Conservation (phyloP, 2,329 filamentous ascomycete genomes). For the Amesomyces nigricolor region DNA sequence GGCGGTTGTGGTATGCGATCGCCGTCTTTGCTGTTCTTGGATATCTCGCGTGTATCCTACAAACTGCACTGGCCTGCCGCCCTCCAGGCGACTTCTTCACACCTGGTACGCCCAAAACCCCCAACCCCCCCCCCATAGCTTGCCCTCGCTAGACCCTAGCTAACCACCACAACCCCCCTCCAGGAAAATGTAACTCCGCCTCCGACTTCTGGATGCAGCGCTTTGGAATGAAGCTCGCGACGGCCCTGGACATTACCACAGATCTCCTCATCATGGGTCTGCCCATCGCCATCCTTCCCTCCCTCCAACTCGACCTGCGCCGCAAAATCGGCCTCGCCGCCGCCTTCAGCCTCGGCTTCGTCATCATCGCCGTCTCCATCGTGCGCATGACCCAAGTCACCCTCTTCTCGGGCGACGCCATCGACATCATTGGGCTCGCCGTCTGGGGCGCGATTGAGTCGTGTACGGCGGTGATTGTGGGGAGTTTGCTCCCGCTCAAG, state of each 20-base stretch:
- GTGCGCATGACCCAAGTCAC: conserved; percentile 14
- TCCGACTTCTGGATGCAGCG: conserved; percentile 5
- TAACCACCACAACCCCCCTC: too few species aligned
- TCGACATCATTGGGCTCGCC: conserved; percentile 11
- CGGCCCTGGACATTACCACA: conserved; percentile 4
- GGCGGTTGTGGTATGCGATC: conserved; percentile 1
- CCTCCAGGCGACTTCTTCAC: conserved; percentile 5
- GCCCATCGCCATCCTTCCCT: conserved; percentile 10
- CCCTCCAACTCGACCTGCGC: conserved; percentile 4
- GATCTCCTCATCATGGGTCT: conserved; percentile 13
- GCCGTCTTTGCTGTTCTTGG: conserved; percentile 3
- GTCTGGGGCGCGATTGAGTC: conserved; percentile 12
- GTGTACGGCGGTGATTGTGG: conserved; percentile 3
- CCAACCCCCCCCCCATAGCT: too few species aligned
- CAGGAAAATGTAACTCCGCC: conserved; percentile 2
- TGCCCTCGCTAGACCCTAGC: not conserved
- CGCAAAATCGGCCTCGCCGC: conserved; percentile 11
- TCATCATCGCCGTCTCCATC: conserved; percentile 8
- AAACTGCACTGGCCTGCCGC: conserved; percentile 2
- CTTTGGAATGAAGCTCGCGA: conserved; percentile 5
- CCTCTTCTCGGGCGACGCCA: not conserved
- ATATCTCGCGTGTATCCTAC: conserved; percentile 5
- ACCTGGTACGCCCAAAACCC: not conserved
- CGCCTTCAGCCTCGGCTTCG: conserved; percentile 11
- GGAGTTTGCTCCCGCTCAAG: conserved; percentile 6